Percentiles rank a stretch among this genome's conserved stretches.
Evolutionary conservation across 2,329 filamentous ascomycete genomes (phyloP).

Genomic region (Chrysosporium queenslandicum): DNA sequence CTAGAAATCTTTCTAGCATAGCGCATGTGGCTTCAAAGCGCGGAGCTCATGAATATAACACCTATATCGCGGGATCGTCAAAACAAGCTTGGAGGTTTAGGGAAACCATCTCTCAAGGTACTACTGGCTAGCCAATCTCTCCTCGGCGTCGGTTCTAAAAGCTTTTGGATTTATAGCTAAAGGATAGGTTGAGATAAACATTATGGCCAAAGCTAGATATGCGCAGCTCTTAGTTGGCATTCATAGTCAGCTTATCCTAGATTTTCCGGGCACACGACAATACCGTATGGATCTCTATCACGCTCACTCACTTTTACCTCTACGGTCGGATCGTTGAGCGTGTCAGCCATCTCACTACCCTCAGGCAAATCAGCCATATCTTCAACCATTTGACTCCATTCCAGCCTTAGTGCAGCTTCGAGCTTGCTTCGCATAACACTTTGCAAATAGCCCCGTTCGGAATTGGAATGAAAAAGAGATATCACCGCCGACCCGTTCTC

Average conservation of each 20-base stretch:
- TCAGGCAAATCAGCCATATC: slow-evolving; percentile 30
- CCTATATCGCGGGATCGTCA: no score
- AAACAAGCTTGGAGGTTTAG: no score
- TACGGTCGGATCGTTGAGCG: slow-evolving; percentile 45
- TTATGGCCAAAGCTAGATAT: no score
- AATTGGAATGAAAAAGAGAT: slow-evolving; percentile 85
- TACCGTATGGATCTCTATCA: slow-evolving; percentile 81
- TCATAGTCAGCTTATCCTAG: background rate
- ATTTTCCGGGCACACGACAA: slow-evolving; percentile 39
- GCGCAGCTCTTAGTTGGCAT: background rate
- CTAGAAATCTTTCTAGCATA: no score
- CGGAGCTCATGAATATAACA: no score
- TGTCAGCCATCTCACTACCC: slow-evolving; percentile 36
- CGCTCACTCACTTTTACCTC: slow-evolving; percentile 64
- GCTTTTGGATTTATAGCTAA: no score
- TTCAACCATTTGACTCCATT: slow-evolving; percentile 43
- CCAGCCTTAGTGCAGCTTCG: slow-evolving; percentile 46
- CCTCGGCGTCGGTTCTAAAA: no score
- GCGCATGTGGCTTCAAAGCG: no score
- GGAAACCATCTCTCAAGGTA: no score
- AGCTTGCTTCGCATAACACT: slow-evolving; percentile 60
- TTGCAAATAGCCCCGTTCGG: slow-evolving; percentile 71
- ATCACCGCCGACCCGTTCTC: slow-evolving; percentile 76
- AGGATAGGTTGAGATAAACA: no score
- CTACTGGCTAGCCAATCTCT: no score